A percentile compares a stretch with the other conserved stretches of the same genome.
phyloP scores from a whole-genome alignment of 192 early-diverging fungal genomes.

The Coemansia nantahalensis region DNA sequence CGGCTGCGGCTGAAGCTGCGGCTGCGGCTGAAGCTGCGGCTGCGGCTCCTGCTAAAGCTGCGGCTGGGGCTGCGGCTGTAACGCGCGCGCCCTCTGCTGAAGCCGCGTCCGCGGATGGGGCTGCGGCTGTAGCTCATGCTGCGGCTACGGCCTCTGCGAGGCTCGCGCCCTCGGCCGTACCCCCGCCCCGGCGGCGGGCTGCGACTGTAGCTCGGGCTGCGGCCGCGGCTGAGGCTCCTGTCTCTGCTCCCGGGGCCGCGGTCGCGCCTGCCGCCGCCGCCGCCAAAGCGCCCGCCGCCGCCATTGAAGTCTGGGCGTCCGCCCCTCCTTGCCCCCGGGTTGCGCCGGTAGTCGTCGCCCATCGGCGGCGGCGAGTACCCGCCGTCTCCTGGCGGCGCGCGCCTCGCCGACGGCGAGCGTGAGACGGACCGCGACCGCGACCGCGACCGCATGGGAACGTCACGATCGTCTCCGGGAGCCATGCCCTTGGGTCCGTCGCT shows the following conservation, averaged over 20 bases:
- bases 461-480: background rate
- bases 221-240: constrained; percentile 12
- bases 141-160: constrained; percentile 8
- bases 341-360: background rate
- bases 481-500: background rate
- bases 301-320: no score
- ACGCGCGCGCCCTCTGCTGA: constrained; percentile 21
- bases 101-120: constrained; percentile 22
- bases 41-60: constrained; percentile 3
- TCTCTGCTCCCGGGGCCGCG: constrained; percentile 8
- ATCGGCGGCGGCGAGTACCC: constrained; percentile 33
- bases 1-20: constrained; percentile 2
- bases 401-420: constrained; percentile 24
- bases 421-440: constrained; percentile 21
- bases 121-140: constrained; percentile 16
- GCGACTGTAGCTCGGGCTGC: constrained; percentile 11
- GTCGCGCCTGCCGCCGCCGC: background rate
- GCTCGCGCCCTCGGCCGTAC: background rate
- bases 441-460: constrained; percentile 2
- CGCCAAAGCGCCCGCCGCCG: background rate
- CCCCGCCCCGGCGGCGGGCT: constrained; percentile 2
- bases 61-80: constrained; percentile 7
- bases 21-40: constrained; percentile 1
- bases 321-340: background rate
- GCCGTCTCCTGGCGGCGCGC: constrained; percentile 2